Conservation (phyloP, 768 basidiomycete species). For the Xerocomellus intermedius region DNA sequence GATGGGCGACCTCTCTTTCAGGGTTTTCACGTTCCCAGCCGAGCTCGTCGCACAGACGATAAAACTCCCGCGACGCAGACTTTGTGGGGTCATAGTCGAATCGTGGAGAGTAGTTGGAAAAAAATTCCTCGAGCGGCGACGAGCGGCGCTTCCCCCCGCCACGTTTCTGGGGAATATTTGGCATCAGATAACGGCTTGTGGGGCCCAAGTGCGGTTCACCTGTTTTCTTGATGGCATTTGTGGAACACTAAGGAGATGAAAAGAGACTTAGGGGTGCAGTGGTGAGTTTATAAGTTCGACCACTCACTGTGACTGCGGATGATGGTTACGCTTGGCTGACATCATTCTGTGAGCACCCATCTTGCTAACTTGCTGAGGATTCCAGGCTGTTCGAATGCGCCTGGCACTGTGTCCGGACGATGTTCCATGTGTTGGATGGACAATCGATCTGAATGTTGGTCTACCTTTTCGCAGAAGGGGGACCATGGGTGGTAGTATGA, state of each 20-base stretch:
- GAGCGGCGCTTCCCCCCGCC: background rate
- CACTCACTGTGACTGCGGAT: background rate
- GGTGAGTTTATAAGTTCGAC: background rate
- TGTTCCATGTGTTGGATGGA: too few species aligned
- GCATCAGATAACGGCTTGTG: background rate
- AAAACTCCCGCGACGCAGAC: conserved; percentile 16
- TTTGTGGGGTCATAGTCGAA: conserved; percentile 7
- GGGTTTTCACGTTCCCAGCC: conserved; percentile 1
- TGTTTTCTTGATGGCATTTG: conserved; percentile 3
- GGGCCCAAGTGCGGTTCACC: background rate
- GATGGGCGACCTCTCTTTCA: background rate
- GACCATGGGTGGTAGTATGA: background rate
- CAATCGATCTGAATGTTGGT: background rate
- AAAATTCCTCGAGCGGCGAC: conserved; percentile 1
- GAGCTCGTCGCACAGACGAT: conserved; percentile 13
- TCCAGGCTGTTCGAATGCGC: background rate
- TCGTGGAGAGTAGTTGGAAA: background rate
- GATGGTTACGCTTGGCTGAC: background rate
- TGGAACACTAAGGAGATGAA: too few species aligned
- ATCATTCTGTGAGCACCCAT: background rate
- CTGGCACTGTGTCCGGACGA: too few species aligned
- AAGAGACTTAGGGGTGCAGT: background rate
- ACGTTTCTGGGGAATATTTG: background rate
- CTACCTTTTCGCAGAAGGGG: background rate
- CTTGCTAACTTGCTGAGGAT: background rate